A percentile compares a stretch with the other conserved stretches of the same genome.
These are phyloP conservation scores for Apiotrichum montevideense DNA, from an alignment of 1,284 basidiomycete genomes.

Conservation along the genomic window DNA sequence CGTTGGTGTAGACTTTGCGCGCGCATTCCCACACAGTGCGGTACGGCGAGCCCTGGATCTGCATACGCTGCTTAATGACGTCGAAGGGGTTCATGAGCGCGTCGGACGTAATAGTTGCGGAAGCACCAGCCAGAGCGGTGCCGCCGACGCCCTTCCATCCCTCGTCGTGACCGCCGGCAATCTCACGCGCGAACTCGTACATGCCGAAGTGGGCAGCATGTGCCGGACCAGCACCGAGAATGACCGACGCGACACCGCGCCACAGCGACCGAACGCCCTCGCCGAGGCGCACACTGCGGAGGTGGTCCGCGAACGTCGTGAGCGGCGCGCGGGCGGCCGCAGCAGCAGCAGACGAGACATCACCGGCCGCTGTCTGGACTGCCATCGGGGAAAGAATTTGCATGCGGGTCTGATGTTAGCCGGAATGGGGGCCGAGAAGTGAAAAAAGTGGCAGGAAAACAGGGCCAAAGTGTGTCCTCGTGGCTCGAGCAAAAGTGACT, in stretches of 20 bases:
- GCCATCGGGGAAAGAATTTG: slow-evolving; percentile 66
- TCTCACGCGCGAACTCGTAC: slow-evolving; percentile 90
- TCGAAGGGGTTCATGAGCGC: slow-evolving; percentile 99
- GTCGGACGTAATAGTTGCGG: slow-evolving; percentile 90
- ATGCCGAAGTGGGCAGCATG: slow-evolving; percentile 98
- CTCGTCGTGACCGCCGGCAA: slow-evolving; percentile 63
- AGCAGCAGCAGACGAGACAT: slow-evolving; percentile 65
- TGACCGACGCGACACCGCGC: slow-evolving; percentile 96
- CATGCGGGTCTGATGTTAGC: slow-evolving; percentile 78
- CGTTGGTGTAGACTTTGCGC: slow-evolving; percentile 67
- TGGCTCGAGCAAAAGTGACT: not conserved
- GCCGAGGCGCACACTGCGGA: slow-evolving; percentile 63
- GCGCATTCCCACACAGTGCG: slow-evolving; percentile 78
- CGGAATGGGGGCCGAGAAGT: not conserved
- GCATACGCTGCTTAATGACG: slow-evolving; percentile 99
- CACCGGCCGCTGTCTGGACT: slow-evolving; percentile 38
- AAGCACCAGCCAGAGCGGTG: slow-evolving; percentile 83
- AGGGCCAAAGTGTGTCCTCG: not conserved
- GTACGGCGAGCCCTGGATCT: slow-evolving; percentile 86
- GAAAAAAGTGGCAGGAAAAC: not conserved
- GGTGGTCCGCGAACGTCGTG: slow-evolving; percentile 38
- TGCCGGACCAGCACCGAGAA: slow-evolving; percentile 93
- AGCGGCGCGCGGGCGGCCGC: slow-evolving; percentile 24
- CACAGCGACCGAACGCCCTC: slow-evolving; percentile 89
- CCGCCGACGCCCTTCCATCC: slow-evolving; percentile 43